These are phyloP conservation scores for Gryganskiella cystojenkinii DNA, from an alignment of 192 early-diverging fungal species.

Conservation along the genomic window DNA sequence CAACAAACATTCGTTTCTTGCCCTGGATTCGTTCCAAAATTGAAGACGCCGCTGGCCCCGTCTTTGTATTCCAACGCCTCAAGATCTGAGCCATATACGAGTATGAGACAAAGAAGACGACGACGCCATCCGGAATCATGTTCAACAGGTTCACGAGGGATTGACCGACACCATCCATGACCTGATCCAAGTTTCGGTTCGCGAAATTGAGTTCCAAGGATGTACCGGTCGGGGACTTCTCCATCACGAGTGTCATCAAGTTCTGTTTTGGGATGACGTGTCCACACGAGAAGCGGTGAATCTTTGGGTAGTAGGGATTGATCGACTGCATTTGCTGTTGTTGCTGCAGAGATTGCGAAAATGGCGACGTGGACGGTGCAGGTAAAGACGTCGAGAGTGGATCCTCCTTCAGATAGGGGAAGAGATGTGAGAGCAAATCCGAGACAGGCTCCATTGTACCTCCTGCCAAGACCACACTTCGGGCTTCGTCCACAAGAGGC, in stretches of 20 bases:
- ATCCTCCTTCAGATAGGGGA: slow-evolving; percentile 34
- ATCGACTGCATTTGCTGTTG: background rate
- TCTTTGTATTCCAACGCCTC: slow-evolving; percentile 59
- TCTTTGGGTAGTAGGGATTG: slow-evolving; percentile 34
- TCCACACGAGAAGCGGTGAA: slow-evolving; percentile 80
- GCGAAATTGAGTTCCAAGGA: slow-evolving; percentile 77
- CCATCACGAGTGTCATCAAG: slow-evolving; percentile 71
- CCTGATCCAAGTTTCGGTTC: slow-evolving; percentile 50
- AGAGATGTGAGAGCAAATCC: slow-evolving; percentile 42
- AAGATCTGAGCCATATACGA: slow-evolving; percentile 74
- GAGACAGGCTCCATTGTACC: slow-evolving; percentile 93
- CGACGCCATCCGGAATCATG: slow-evolving; percentile 85
- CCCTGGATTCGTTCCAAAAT: slow-evolving; percentile 37
- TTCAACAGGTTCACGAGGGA: slow-evolving; percentile 75
- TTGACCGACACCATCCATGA: slow-evolving; percentile 78
- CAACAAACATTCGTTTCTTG: slow-evolving; percentile 71
- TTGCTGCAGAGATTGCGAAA: too few relatives aligned
- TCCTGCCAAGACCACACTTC: slow-evolving; percentile 88
- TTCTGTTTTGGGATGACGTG: slow-evolving; percentile 89
- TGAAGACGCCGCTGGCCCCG: background rate
- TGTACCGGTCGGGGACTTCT: slow-evolving; percentile 70
- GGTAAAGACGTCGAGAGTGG: background rate
- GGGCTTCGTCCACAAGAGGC: slow-evolving; percentile 80
- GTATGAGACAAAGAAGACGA: slow-evolving; percentile 91
- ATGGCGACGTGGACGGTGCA: too few relatives aligned